These are phyloP conservation scores for Parafenestella ontariensis DNA, from an alignment of 2,329 filamentous ascomycete genomes.

Conservation along the genomic window DNA sequence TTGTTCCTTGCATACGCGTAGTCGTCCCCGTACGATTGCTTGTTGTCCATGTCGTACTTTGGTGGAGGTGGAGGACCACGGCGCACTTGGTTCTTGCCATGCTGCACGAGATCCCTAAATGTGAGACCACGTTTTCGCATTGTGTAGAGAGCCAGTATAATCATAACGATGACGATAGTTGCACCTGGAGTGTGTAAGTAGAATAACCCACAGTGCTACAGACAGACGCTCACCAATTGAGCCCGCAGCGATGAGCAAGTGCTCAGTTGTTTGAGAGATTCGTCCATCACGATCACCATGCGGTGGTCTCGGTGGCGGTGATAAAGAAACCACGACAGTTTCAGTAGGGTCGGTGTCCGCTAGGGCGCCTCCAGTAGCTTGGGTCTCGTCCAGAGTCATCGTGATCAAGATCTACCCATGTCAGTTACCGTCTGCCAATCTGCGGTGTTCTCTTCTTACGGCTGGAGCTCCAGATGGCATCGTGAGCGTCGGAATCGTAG, in stretches of 20 bases:
- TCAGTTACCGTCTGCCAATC: constrained; percentile 18
- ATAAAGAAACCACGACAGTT: constrained; percentile 33
- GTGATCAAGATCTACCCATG: constrained; percentile 30
- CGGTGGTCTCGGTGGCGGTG: constrained; percentile 21
- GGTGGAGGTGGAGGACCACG: constrained; percentile 31
- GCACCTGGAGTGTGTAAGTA: constrained; percentile 39
- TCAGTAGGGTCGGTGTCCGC: constrained; percentile 33
- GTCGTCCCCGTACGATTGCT: constrained; percentile 29
- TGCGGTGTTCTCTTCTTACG: constrained; percentile 20
- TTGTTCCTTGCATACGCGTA: constrained; percentile 33
- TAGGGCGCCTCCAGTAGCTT: constrained; percentile 24
- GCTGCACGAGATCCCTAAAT: constrained; percentile 36
- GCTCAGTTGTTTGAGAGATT: constrained; percentile 48
- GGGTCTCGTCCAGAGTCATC: constrained; percentile 24
- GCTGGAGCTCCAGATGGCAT: constrained; percentile 20
- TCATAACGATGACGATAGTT: constrained; percentile 48
- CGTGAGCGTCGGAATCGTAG: constrained; percentile 2
- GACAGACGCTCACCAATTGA: constrained; percentile 43
- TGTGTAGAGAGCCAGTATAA: constrained; percentile 45
- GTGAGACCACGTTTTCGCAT: constrained; percentile 49
- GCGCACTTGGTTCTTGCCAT: constrained; percentile 30
- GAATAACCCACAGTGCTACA: neutral
- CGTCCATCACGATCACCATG: constrained; percentile 21
- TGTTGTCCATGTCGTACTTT: constrained; percentile 36
- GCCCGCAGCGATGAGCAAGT: constrained; percentile 50